Base-by-base conservation (phyloP, 805 yeast genomes). In the Debaryomyces prosopidis region DNA sequence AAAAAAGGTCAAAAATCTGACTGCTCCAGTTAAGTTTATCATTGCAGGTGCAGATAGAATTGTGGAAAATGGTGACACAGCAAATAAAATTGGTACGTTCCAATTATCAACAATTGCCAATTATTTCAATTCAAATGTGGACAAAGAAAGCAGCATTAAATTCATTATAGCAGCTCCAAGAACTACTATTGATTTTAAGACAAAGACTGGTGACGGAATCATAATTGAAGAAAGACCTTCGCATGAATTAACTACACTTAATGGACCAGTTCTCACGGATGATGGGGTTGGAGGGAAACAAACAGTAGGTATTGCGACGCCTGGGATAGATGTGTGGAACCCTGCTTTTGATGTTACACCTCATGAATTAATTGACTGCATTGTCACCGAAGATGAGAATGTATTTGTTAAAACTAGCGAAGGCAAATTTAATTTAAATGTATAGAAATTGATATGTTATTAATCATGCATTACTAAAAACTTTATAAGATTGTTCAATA, bases 291-390 rank as follows among this genome's bases (percentile, higher is more conserved):
- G 75, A 45, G 61, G 66, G 36, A 58, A 71, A 47, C 26, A 77
- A 1, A 82, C 82, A 15, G 86, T 90, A 11, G 86, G 87, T 33
- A 78, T 86, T 46, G 96, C 97, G 1, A 94, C 98, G 3, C 86
- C 87, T 1, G 87, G 85, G 0, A 85, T 91, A 27, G 69, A 76
- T 4, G 96, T 90, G 1, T 92, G 97, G 97, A 94, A 94, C 58
- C 99, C 99, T 0, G 86, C 97, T 0, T 92, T 92, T 58, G 99
- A 92, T 60, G 89, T 94, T 12, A 89, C 98, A 3, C 96, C 96
- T 0, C 83, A 84, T 56, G 77, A 76, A 37, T 69, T 85, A 32
- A 90, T 92, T 44, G 97, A 90, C 60, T 87, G 89, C 47, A 89
- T 94, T 48, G 89, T 92, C 30, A 92, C 97, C 0, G 98, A 92